Evolutionary conservation across 2,329 filamentous ascomycete species (phyloP).

Genomic region (Amylocarpus encephaloides): DNA sequence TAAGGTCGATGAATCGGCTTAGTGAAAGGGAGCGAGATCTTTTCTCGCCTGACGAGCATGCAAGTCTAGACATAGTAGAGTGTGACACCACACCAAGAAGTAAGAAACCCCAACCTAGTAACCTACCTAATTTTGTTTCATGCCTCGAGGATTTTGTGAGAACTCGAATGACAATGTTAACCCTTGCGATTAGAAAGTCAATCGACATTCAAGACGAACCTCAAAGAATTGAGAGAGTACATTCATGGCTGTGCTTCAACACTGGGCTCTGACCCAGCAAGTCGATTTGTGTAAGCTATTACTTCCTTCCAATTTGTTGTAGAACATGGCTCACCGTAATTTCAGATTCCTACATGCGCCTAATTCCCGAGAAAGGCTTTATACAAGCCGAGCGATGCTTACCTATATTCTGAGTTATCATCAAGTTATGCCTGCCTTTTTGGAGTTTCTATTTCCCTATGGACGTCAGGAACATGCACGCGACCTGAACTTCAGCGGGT

Average conservation of each 20-base stretch:
- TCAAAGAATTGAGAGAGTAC: not conserved
- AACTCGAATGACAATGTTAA: too few species aligned
- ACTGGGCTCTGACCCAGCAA: not conserved
- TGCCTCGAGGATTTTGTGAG: too few species aligned
- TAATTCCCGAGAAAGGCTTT: slow-evolving; percentile 19
- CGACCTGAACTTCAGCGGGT: slow-evolving; percentile 35
- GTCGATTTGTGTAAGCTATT: not conserved
- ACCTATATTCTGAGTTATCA: slow-evolving; percentile 25
- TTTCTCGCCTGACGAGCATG: not conserved
- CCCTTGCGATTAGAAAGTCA: not conserved
- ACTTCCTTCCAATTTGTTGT: not conserved
- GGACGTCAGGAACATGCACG: slow-evolving; percentile 28
- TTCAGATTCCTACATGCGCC: slow-evolving; percentile 22
- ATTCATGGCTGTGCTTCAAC: too few species aligned
- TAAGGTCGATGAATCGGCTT: not conserved
- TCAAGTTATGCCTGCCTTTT: slow-evolving; percentile 32
- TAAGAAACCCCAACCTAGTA: too few species aligned
- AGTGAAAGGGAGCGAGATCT: not conserved
- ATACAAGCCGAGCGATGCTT: slow-evolving; percentile 18
- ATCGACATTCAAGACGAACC: not conserved
- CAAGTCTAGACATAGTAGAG: not conserved
- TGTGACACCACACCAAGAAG: not conserved
- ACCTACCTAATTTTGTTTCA: too few species aligned
- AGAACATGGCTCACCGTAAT: not conserved
- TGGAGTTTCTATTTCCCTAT: slow-evolving; percentile 36